Base-by-base conservation (phyloP, 2,329 filamentous ascomycete species). In the Claviceps humidiphila region DNA sequence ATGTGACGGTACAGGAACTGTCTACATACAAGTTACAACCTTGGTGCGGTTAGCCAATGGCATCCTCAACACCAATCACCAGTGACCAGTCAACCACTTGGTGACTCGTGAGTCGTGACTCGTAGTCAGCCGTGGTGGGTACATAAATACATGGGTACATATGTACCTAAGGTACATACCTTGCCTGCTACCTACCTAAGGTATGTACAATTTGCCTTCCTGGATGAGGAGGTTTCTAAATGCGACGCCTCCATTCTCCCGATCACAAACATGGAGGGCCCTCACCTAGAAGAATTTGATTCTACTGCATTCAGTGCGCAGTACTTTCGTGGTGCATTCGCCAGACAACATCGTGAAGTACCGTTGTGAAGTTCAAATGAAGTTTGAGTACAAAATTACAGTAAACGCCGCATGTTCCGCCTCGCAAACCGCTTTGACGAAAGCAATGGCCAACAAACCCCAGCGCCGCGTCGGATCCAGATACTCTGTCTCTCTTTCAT, bases 391-490 rank as follows among this genome's bases (percentile, higher is more conserved):
- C 9, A 34, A 34, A 11, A 4, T 34, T 14, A 26, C 20, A 3
- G 45, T 47, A 7, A 30, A 41, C 22, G 47, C n/a, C 26, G 17
- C 20, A 9, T 42, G 16, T 20, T 50, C 38, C 30, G 24, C 38
- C n/a, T 42, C 16, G 2, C 24, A 22, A 13, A 42, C 26, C 34
- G 39, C n/a, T 16, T 34, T 22, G 22, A 2, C 24, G 41, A 16
- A 41, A 24, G 45, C 5, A 39, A 51, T 34, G 14, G 22, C 16
- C 41, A 52, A 13, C 5, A 30, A 44, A 47, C 50, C 40, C 44
- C 53, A 26, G 24, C 50, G 50, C 47, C 43, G 39, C 39, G 9
- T 47, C 48, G 46, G 30, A 47, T 47, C 20, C 17, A n/a, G 20
- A 11, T 34, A 11, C 30, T 4, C 30, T 34, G 20, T 20, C 9